Conservation (phyloP, 176 grass and related monocot species). For the Musa schizocarpa region DNA sequence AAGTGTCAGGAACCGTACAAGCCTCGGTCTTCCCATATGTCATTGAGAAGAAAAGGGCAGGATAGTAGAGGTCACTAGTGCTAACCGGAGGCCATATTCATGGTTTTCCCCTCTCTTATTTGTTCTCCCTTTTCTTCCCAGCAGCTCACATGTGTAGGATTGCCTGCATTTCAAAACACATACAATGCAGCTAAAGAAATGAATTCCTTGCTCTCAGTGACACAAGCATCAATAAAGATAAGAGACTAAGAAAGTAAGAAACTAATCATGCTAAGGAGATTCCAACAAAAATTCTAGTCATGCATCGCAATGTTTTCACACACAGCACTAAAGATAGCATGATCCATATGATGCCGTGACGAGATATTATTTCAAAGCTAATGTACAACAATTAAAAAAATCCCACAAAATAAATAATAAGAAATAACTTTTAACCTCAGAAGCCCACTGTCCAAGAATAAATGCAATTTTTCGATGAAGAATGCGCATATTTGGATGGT, state of each 20-base stretch:
- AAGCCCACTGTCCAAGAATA: conserved; percentile 92
- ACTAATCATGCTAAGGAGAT: not conserved
- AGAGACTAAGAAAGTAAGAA: not conserved
- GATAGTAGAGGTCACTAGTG: no score
- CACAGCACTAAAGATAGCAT: not conserved
- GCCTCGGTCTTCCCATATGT: no score
- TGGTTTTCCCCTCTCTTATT: no score
- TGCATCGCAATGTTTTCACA: not conserved
- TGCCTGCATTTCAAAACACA: no score
- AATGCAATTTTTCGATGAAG: conserved; percentile 90
- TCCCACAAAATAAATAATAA: not conserved
- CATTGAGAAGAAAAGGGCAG: no score
- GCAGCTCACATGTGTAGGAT: no score
- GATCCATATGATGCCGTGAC: not conserved
- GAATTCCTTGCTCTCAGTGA: not conserved
- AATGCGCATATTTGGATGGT: conserved; percentile 87
- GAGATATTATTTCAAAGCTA: not conserved
- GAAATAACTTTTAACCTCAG: conserved; percentile 51
- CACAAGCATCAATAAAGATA: not conserved
- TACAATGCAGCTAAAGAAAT: no score
- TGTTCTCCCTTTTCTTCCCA: no score
- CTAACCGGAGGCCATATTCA: no score
- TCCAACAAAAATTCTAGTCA: not conserved
- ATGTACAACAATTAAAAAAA: not conserved
- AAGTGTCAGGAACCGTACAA: no score